Evolutionary conservation across 2,329 filamentous ascomycete genomes (phyloP).

Genomic region (Myriangium duriaei): DNA sequence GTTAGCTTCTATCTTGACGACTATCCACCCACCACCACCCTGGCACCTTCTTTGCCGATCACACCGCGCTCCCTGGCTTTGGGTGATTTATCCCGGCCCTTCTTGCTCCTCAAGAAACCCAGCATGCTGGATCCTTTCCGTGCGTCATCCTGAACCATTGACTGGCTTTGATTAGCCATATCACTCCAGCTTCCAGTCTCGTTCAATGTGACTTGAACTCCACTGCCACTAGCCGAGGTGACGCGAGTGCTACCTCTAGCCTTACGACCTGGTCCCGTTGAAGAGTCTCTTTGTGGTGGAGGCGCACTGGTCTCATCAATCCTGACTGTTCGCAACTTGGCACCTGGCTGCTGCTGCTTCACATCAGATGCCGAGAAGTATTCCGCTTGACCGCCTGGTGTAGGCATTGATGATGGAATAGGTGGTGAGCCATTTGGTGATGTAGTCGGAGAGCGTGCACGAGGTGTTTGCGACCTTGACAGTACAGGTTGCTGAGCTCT

Average conservation of each 20-base stretch:
- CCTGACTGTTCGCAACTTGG: slow-evolving; percentile 17
- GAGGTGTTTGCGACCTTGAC: slow-evolving; percentile 25
- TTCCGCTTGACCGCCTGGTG: slow-evolving; percentile 11
- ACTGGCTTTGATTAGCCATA: slow-evolving; percentile 71
- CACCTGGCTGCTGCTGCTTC: slow-evolving; percentile 6
- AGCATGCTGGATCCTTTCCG: slow-evolving; percentile 60
- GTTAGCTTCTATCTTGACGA: too few relatives aligned
- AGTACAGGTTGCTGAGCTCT: slow-evolving; percentile 14
- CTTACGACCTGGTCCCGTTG: slow-evolving; percentile 25
- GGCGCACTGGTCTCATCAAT: slow-evolving; percentile 17
- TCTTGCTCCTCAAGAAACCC: slow-evolving; percentile 79
- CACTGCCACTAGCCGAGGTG: slow-evolving; percentile 59
- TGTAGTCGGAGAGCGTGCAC: slow-evolving; percentile 32
- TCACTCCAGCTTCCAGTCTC: slow-evolving; percentile 86
- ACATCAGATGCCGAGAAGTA: slow-evolving; percentile 16
- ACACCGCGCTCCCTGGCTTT: slow-evolving; percentile 77
- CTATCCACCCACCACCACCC: slow-evolving; percentile 39
- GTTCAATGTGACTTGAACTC: slow-evolving; percentile 82
- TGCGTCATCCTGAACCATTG: slow-evolving; percentile 46
- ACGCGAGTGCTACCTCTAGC: slow-evolving; percentile 54
- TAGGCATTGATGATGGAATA: slow-evolving; percentile 18
- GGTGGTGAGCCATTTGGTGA: slow-evolving; percentile 38
- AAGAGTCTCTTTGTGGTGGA: slow-evolving; percentile 16
- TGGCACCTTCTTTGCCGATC: slow-evolving; percentile 83
- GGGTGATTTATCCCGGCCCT: slow-evolving; percentile 78